These are phyloP conservation scores for Arthrinium phaeospermum DNA, from an alignment of 2,329 filamentous ascomycete genomes.

Conservation along the genomic window DNA sequence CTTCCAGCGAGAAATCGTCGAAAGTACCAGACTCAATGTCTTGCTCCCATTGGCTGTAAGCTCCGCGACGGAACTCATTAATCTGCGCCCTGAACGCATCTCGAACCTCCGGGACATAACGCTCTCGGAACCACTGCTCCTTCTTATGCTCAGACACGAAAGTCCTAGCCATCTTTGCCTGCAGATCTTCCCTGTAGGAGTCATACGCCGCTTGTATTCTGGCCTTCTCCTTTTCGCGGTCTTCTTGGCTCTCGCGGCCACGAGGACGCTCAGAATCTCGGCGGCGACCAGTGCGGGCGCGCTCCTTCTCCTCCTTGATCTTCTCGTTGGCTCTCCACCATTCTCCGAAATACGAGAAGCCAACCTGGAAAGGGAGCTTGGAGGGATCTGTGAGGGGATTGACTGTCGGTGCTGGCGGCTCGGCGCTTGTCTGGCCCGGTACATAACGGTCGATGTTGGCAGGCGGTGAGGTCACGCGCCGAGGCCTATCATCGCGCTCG, in stretches of 20 bases:
- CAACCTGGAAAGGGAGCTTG: constrained; percentile 78
- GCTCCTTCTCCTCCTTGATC: constrained; percentile 82
- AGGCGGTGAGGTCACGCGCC: constrained; percentile 61
- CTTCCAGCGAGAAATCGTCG: constrained; percentile 93
- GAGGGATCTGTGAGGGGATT: constrained; percentile 78
- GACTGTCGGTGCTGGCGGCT: constrained; percentile 53
- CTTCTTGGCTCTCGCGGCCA: constrained; percentile 71
- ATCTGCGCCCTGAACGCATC: constrained; percentile 77
- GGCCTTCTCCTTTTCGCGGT: constrained; percentile 78
- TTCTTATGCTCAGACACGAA: constrained; percentile 93
- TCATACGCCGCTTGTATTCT: constrained; percentile 77
- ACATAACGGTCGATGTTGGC: constrained; percentile 86
- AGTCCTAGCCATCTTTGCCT: constrained; percentile 80
- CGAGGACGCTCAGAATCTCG: constrained; percentile 68
- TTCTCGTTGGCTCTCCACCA: constrained; percentile 86
- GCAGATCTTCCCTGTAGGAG: constrained; percentile 70
- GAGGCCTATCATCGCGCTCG: constrained; percentile 63
- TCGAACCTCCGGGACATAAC: constrained; percentile 84
- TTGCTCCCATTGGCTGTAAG: constrained; percentile 86
- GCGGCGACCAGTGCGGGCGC: constrained; percentile 70
- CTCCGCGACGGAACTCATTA: constrained; percentile 77
- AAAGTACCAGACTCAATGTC: constrained; percentile 86
- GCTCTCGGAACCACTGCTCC: constrained; percentile 98
- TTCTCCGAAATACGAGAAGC: constrained; percentile 84
- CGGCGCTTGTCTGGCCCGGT: constrained; percentile 68